phyloP scores from a whole-genome alignment of 164 flowering plant species.

The Protea cynaroides region DNA sequence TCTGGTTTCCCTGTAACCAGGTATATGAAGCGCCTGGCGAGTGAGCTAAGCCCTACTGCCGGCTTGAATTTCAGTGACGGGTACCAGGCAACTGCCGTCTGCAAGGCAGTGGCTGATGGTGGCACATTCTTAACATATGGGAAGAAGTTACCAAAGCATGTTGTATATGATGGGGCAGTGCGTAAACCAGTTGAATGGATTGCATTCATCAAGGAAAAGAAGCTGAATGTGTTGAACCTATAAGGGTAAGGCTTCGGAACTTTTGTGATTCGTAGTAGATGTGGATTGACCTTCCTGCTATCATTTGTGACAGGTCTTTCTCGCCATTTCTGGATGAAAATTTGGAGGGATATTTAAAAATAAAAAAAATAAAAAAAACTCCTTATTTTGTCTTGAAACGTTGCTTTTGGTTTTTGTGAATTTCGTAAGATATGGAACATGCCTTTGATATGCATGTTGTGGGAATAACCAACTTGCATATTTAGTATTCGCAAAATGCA shows the following conservation, averaged over 20 bases:
- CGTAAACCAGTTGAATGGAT: constrained; percentile 30
- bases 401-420: neutral
- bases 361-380: too few species aligned
- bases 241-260: neutral
- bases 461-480: too few species aligned
- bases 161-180: constrained; percentile 17
- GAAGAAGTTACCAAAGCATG: constrained; percentile 24
- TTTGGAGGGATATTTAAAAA: neutral
- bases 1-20: neutral
- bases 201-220: constrained; percentile 22
- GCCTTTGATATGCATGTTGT: neutral
- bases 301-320: neutral
- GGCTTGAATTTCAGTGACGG: constrained; percentile 19
- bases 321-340: neutral
- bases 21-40: constrained; percentile 20
- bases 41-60: constrained; percentile 16
- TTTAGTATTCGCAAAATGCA: too few species aligned
- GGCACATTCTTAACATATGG: constrained; percentile 23
- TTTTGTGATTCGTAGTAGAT: neutral
- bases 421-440: neutral
- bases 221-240: constrained; percentile 18
- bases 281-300: neutral
- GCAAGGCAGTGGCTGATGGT: constrained; percentile 17
- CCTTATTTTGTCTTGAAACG: neutral
- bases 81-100: constrained; percentile 22